phyloP scores from a whole-genome alignment of 164 flowering plant genomes.

The Magnolia sinica region DNA sequence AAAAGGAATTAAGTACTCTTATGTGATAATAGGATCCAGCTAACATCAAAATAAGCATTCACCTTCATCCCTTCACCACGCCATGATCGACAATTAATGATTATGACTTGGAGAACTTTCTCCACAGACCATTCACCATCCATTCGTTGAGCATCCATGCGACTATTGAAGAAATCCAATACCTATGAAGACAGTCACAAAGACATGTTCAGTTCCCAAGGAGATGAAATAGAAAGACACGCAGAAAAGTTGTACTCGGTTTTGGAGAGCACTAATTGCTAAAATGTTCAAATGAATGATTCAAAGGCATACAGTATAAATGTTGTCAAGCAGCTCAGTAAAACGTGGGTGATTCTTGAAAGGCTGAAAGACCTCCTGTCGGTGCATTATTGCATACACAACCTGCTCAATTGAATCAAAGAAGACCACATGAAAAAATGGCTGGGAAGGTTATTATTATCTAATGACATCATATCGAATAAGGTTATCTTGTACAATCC shows the following conservation, averaged over 20 bases:
- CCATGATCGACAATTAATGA: constrained; percentile 87
- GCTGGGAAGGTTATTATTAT: not conserved
- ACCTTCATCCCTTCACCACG: constrained; percentile 99
- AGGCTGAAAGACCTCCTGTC: constrained; percentile 91
- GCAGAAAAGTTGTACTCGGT: not conserved
- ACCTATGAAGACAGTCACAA: constrained; percentile 39
- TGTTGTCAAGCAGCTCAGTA: constrained; percentile 85
- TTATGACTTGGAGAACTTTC: constrained; percentile 83
- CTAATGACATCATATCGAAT: not conserved
- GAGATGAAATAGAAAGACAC: not conserved
- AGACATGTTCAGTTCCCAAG: not conserved
- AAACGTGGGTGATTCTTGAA: constrained; percentile 94
- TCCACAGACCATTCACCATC: constrained; percentile 94
- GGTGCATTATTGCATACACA: constrained; percentile 93
- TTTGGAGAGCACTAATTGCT: not conserved
- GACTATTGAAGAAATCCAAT: constrained; percentile 90
- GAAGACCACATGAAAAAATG: not conserved
- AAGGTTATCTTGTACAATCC: not conserved
- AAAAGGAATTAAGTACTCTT: not conserved
- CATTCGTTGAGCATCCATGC: constrained; percentile 77
- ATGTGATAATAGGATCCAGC: not conserved
- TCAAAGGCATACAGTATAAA: constrained; percentile 58
- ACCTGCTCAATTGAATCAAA: constrained; percentile 45
- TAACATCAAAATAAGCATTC: constrained; percentile 7
- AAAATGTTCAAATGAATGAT: not conserved